phyloP scores from a whole-genome alignment of 148 eudicot species.

The Vaccinium macrocarpon region DNA sequence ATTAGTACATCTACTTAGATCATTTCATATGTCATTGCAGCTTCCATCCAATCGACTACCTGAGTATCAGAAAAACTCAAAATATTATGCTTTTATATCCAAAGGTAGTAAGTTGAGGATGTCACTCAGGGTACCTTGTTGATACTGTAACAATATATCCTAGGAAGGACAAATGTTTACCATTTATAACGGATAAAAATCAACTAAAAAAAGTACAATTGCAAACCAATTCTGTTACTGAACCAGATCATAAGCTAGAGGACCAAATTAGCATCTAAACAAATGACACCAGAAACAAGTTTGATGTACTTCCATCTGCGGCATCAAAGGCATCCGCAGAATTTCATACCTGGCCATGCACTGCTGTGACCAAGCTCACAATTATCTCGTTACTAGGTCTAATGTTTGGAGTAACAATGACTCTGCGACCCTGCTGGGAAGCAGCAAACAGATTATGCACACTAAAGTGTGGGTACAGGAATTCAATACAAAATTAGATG shows the following conservation, averaged over 20 bases:
- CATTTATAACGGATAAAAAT: background rate
- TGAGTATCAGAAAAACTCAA: slow-evolving; percentile 24
- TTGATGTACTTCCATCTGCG: background rate
- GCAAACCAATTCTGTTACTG: background rate
- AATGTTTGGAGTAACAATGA: slow-evolving; percentile 56
- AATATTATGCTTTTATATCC: background rate
- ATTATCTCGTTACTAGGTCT: slow-evolving; percentile 68
- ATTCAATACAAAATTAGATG: background rate
- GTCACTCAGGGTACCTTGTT: background rate
- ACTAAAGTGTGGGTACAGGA: background rate
- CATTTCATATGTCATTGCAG: slow-evolving; percentile 17
- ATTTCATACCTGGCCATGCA: slow-evolving; percentile 69
- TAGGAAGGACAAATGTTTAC: background rate
- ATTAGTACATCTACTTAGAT: slow-evolving; percentile 39
- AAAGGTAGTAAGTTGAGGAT: background rate
- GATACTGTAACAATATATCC: background rate
- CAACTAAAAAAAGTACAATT: background rate
- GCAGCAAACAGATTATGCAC: slow-evolving; percentile 20
- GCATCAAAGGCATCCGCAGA: slow-evolving; percentile 2
- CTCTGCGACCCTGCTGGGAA: slow-evolving; percentile 53
- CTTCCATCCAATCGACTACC: slow-evolving; percentile 29
- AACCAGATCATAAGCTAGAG: background rate
- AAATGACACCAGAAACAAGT: background rate
- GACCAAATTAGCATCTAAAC: background rate
- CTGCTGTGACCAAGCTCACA: slow-evolving; percentile 68